These are phyloP conservation scores for Hymenoscyphus infarciens DNA, from an alignment of 2,329 filamentous ascomycete species.

Conservation along the genomic window DNA sequence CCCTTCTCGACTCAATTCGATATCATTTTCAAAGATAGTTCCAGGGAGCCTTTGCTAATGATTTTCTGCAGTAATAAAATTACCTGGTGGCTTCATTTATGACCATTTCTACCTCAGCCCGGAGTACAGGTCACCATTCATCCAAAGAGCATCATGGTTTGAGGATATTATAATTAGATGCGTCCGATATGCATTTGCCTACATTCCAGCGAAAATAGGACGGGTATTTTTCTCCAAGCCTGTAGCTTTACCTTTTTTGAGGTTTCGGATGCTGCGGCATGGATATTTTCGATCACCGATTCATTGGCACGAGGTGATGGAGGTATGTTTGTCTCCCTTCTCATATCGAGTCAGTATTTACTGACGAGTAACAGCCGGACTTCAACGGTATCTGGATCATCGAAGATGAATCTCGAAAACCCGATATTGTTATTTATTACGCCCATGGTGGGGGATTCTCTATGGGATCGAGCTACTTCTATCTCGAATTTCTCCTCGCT, in stretches of 20 bases:
- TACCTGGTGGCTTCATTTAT: conserved; percentile 56
- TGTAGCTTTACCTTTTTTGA: conserved; percentile 70
- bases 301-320: conserved; percentile 57
- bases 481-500: conserved; percentile 75
- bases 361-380: conserved; percentile 37
- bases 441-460: conserved; percentile 82
- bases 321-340: conserved; percentile 39
- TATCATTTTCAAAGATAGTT: not conserved
- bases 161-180: conserved; percentile 75
- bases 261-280: conserved; percentile 72
- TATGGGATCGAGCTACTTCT: conserved; percentile 80
- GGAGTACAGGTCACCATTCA: conserved; percentile 55
- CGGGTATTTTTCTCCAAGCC: conserved; percentile 74
- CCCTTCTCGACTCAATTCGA: not conserved
- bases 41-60: not conserved
- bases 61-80: conserved; percentile 46
- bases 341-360: conserved; percentile 9
- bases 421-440: conserved; percentile 80
- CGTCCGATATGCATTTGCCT: conserved; percentile 73
- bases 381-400: conserved; percentile 69
- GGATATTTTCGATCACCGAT: conserved; percentile 61
- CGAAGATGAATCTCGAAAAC: conserved; percentile 53
- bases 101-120: conserved; percentile 52
- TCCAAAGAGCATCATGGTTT: conserved; percentile 66
- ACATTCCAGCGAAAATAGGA: conserved; percentile 64